These are phyloP conservation scores for Alternaria atra DNA, from an alignment of 2,329 filamentous ascomycete genomes.

Conservation along the genomic window DNA sequence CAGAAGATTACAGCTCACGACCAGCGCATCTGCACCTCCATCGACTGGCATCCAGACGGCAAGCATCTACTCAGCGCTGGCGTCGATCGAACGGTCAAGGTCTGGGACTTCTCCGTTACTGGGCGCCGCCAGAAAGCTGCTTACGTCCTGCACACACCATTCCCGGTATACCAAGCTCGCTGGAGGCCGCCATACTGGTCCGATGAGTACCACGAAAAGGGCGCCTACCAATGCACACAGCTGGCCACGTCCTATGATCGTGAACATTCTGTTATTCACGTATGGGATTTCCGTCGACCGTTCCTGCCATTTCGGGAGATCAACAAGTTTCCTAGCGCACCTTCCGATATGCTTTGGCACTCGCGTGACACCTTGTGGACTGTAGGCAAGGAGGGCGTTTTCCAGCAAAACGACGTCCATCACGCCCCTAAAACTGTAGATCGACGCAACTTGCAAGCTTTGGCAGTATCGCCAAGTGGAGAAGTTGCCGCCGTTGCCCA, in stretches of 20 bases:
- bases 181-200: conserved; percentile 70
- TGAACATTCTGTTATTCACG: conserved; percentile 67
- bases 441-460: conserved; percentile 64
- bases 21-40: conserved; percentile 64
- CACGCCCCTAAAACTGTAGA: conserved; percentile 67
- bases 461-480: conserved; percentile 66
- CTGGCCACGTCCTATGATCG: conserved; percentile 70
- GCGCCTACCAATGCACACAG: conserved; percentile 68
- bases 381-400: conserved; percentile 67
- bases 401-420: conserved; percentile 70
- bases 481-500: conserved; percentile 65
- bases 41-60: conserved; percentile 74
- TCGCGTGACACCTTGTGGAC: conserved; percentile 72
- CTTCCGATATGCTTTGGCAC: conserved; percentile 70
- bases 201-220: conserved; percentile 60
- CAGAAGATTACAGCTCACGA: conserved; percentile 70
- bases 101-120: conserved; percentile 69
- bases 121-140: conserved; percentile 67
- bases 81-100: conserved; percentile 68
- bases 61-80: conserved; percentile 71
- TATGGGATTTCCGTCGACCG: conserved; percentile 71
- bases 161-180: conserved; percentile 68
- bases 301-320: conserved; percentile 70
- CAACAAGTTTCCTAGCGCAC: conserved; percentile 62
- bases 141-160: conserved; percentile 67